Conservation (phyloP, 176 grass and related monocot genomes). For the Zizania latifolia region DNA sequence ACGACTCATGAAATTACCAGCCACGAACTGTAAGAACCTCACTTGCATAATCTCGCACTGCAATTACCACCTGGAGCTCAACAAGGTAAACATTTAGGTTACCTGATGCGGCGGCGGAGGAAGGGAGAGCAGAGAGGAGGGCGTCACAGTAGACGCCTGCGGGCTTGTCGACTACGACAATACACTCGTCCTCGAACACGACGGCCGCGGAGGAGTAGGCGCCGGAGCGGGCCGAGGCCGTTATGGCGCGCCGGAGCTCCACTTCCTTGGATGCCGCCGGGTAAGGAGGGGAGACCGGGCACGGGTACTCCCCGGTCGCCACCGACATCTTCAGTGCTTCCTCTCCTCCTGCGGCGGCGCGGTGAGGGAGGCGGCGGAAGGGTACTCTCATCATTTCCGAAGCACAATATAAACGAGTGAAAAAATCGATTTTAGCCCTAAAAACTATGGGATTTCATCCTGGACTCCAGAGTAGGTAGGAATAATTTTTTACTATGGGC, state of each 20-base stretch:
- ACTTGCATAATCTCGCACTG: no score
- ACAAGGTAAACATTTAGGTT: background rate
- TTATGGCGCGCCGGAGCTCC: slow-evolving; percentile 77
- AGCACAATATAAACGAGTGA: no score
- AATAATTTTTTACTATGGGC: no score
- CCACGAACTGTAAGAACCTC: no score
- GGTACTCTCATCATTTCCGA: no score
- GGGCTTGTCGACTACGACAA: slow-evolving; percentile 73
- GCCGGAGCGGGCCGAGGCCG: slow-evolving; percentile 54
- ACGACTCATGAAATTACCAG: background rate
- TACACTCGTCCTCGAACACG: slow-evolving; percentile 80
- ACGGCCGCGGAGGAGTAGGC: slow-evolving; percentile 25
- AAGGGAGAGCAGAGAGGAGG: slow-evolving; percentile 52
- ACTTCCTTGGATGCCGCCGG: slow-evolving; percentile 71
- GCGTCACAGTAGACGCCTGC: slow-evolving; percentile 76
- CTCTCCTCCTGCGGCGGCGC: background rate
- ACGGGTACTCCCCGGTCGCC: slow-evolving; percentile 33
- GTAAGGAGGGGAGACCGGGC: slow-evolving; percentile 73
- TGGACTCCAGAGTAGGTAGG: no score
- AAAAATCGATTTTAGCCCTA: no score
- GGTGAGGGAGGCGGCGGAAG: background rate
- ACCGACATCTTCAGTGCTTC: slow-evolving; percentile 1
- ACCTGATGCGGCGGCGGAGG: slow-evolving; percentile 6
- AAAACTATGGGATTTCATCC: no score
- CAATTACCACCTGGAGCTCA: background rate